Evolutionary conservation across 768 basidiomycete species (phyloP), one percentile per base, ranked within the genome.

Genomic region (Lanmaoa pseudosensibilis): DNA sequence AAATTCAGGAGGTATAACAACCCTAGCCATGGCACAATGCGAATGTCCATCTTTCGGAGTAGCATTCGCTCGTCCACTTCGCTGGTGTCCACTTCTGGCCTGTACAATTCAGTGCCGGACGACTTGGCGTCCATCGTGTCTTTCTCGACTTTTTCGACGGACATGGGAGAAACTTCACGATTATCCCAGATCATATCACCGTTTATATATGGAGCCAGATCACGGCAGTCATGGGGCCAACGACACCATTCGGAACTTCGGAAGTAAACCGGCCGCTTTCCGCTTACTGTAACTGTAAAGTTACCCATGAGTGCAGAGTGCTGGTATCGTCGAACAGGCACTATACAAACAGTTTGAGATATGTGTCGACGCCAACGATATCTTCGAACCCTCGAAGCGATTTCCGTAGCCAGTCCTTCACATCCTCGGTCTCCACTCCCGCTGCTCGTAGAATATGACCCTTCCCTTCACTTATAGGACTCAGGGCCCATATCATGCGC

Each of bases 401-500:
- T 10, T 77, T 77, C 55, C 77, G 78, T 21, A 97, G 69, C 90
- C 90, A 95, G 16, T 65, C 61, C 69, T 81, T 85, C 18, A 92
- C 89, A 38, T 75, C 74, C 73, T 95, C 92, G 37, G 90, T 86
- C 65, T 91, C 89, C 63, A 74, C 77, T 18, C 84, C 94, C 10
- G 90, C 92, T 12, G 85, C 80, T 61, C 93, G 81, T 52, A 96
- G 70, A 32, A 97, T 74, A 10, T 82, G 78, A 25, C 83, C 81
- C 56, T 66, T 68, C 34, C 75, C 75, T 30, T 71, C 68, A 21
- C 74, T 69, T 3, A 92, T 72, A 13, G 77, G 68, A 65, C 90
- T 94, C 62, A 90, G 74, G 19, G 88, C 91, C 95, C 96, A 98
- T 32, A 95, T 69, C 59, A 94, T 72, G 19, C 78, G 77, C n/a